Conservation (phyloP, 345 rosid species). For the Populus simonii region DNA sequence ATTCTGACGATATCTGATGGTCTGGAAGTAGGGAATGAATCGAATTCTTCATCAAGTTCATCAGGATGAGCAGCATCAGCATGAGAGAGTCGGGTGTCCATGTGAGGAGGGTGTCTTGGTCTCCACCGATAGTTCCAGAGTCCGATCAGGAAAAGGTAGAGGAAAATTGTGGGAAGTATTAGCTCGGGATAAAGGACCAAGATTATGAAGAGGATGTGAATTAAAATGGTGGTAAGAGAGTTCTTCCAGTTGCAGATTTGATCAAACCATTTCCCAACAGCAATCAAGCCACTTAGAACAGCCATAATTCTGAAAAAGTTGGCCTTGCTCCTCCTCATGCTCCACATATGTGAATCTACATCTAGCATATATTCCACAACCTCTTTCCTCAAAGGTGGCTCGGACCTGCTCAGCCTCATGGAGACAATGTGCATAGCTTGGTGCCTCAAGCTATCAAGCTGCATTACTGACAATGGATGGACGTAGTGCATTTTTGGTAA, state of each 20-base stretch:
- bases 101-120: constrained; percentile 28
- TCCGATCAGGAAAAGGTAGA: constrained; percentile 28
- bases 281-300: constrained; percentile 20
- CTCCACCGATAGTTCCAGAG: constrained; percentile 33
- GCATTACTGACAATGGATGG: constrained; percentile 29
- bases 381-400: constrained; percentile 30
- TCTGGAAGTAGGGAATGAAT: constrained; percentile 27
- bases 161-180: constrained; percentile 29
- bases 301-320: constrained; percentile 32
- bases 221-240: constrained; percentile 28
- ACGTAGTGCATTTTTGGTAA: constrained; percentile 36
- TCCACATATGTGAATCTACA: constrained; percentile 36
- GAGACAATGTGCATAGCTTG: constrained; percentile 32
- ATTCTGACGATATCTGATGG: constrained; percentile 24
- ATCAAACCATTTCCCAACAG: constrained; percentile 35
- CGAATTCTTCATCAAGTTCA: constrained; percentile 30
- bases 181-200: constrained; percentile 31
- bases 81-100: constrained; percentile 28
- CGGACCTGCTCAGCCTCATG: constrained; percentile 27
- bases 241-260: constrained; percentile 35
- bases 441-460: constrained; percentile 34
- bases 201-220: constrained; percentile 29
- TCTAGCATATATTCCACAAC: constrained; percentile 34
- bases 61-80: constrained; percentile 31
- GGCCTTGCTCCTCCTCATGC: constrained; percentile 38